phyloP scores from a whole-genome alignment of 2,329 filamentous ascomycete species.

The Trichophaea hybrida region DNA sequence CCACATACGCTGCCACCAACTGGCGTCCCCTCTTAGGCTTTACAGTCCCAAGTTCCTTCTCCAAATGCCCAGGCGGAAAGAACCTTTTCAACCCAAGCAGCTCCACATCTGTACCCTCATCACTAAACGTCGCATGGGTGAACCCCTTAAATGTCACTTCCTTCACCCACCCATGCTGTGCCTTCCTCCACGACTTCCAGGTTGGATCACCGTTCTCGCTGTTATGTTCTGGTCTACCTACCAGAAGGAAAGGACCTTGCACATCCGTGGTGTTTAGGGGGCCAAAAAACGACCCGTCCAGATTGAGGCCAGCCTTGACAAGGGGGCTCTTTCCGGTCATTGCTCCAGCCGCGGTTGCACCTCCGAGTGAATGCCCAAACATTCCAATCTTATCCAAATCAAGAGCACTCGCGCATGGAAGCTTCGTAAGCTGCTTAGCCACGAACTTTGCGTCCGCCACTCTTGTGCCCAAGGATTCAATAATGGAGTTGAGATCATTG shows the following conservation, averaged over 20 bases:
- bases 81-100: conserved; percentile 15
- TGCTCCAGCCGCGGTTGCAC: conserved; percentile 31
- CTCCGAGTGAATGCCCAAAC: conserved; percentile 31
- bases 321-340: conserved; percentile 30
- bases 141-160: conserved; percentile 28
- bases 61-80: conserved; percentile 12
- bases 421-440: conserved; percentile 29
- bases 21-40: conserved; percentile 27
- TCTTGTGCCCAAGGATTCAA: conserved; percentile 13
- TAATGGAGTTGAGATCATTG: not conserved
- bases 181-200: conserved; percentile 21
- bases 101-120: conserved; percentile 27
- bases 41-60: conserved; percentile 27
- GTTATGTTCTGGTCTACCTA: conserved; percentile 29
- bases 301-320: conserved; percentile 30
- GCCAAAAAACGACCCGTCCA: conserved; percentile 32
- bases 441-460: conserved; percentile 32
- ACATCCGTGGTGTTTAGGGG: not conserved
- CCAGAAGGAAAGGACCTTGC: conserved; percentile 28
- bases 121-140: conserved; percentile 29
- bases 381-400: conserved; percentile 28
- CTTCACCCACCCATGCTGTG: conserved; percentile 29
- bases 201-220: conserved; percentile 15
- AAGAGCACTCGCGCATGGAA: not conserved
- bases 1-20: conserved; percentile 28